phyloP scores from a whole-genome alignment of 768 basidiomycete species.

The Xerocomus potaroensis region DNA sequence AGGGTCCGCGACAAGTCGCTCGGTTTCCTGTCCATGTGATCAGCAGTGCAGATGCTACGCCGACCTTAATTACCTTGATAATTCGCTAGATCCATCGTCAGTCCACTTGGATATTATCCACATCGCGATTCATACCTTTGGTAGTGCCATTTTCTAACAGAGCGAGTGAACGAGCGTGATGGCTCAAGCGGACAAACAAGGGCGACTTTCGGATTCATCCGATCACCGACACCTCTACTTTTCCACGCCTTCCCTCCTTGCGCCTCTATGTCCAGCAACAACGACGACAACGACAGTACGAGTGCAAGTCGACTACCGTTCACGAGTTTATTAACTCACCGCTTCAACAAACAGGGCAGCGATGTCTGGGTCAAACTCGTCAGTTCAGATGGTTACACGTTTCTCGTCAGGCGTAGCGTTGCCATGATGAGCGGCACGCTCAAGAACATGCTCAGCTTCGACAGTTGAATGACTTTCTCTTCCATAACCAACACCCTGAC shows the following conservation, averaged over 20 bases:
- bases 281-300: neutral
- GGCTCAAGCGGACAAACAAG: constrained; percentile 6
- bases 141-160: constrained; percentile 31
- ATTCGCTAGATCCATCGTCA: constrained; percentile 37
- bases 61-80: constrained; percentile 40
- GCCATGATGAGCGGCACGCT: constrained; percentile 79
- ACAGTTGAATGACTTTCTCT: constrained; percentile 43
- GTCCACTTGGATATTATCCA: constrained; percentile 1
- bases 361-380: constrained; percentile 73
- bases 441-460: constrained; percentile 71
- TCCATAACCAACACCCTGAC: constrained; percentile 4
- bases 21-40: constrained; percentile 73
- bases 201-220: constrained; percentile 4
- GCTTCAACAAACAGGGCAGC: constrained; percentile 14
- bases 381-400: constrained; percentile 78
- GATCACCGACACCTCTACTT: constrained; percentile 12
- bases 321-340: neutral
- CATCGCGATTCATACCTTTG: constrained; percentile 28
- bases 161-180: constrained; percentile 12
- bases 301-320: constrained; percentile 13
- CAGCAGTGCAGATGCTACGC: constrained; percentile 19
- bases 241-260: constrained; percentile 16
- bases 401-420: constrained; percentile 70
- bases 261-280: neutral
- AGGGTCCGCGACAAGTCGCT: constrained; percentile 92